Evolutionary conservation across 177 flowering plant species (phyloP), one percentile per base, ranked within the genome.

Genomic region (Telopea speciosissima): DNA sequence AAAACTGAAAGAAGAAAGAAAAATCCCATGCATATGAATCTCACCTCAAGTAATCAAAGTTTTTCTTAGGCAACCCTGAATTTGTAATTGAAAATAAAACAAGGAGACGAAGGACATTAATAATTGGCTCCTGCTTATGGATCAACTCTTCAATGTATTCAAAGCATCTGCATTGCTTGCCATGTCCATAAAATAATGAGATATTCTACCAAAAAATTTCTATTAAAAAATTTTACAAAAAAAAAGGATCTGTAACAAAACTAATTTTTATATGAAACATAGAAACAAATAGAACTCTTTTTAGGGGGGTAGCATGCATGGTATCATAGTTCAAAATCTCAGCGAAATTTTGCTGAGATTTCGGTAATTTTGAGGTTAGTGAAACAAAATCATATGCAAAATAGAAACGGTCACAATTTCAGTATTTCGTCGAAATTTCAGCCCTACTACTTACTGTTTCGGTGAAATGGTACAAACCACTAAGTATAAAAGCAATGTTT

Each of bases 91-190:
- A 93, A 75, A 95, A 85, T 71, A 93, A 77, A 68, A 95, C 82
- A 62, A 95, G 96, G 69, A 95, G 88, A 44, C 96, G 90, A 14
- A 95, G 81, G 74, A 95, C 92, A 70, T 68, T 80, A 26, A 78
- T 33, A 71, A 95, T 83, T 72, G 99, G 94, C 74, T 93, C 99
- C 85, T 95, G 99, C 82, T 95, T 95, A 71, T 91, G 97, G 75
- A 95, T 93, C 93, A 93, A 82, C 77, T 95, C 99, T 83, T 95
- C 99, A 75, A 95, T 95, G 78, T 95, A 85, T 77, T 95, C 97
- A 77, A 87, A 89, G 85, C 97, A 95, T 84, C 99, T 95, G 90
- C 80, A 86, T 58, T 73, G 21, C 62, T 17, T 70, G 56, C 63
- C 24, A 58, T 24, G 42, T 45, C 25, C 1, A 25, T 14, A 26